Evolutionary conservation across 1,284 basidiomycete genomes (phyloP).

Genomic region (Cryptococcus sp.): DNA sequence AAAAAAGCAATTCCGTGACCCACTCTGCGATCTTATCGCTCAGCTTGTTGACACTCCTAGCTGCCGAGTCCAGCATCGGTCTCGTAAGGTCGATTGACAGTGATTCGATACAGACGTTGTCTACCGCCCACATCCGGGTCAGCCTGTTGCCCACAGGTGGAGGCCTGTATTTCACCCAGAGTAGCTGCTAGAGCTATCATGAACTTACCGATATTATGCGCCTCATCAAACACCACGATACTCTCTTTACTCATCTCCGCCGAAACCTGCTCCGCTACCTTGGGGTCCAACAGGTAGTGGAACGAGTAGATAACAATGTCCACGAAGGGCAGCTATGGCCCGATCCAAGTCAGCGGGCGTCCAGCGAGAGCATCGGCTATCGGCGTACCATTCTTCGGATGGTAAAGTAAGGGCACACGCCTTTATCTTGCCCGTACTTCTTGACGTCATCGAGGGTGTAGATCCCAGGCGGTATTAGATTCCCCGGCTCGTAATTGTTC

Average conservation of each 20-base stretch:
- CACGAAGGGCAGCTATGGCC: slow-evolving; percentile 79
- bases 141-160: not conserved
- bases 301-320: slow-evolving; percentile 99
- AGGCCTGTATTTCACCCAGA: not conserved
- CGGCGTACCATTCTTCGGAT: slow-evolving; percentile 87
- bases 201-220: slow-evolving; percentile 89
- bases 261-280: slow-evolving; percentile 98
- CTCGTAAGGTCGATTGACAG: slow-evolving; percentile 97
- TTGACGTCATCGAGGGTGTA: slow-evolving; percentile 94
- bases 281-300: slow-evolving; percentile 97
- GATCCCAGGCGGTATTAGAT: slow-evolving; percentile 80
- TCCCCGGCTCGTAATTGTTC: slow-evolving; percentile 76
- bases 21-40: slow-evolving; percentile 93
- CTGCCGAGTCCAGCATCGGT: slow-evolving; percentile 95
- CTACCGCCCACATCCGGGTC: slow-evolving; percentile 48
- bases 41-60: slow-evolving; percentile 80
- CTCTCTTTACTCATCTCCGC: slow-evolving; percentile 96
- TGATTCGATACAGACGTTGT: slow-evolving; percentile 99
- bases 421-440: slow-evolving; percentile 79
- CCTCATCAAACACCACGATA: slow-evolving; percentile 99
- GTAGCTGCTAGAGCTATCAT: no score
- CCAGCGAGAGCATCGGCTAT: no score
- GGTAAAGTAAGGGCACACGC: slow-evolving; percentile 93
- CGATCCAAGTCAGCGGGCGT: not conserved
- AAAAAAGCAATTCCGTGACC: slow-evolving; percentile 32